These are phyloP conservation scores for Chaetomiaceae sp. DNA, from an alignment of 2,329 filamentous ascomycete species.

Conservation along the genomic window DNA sequence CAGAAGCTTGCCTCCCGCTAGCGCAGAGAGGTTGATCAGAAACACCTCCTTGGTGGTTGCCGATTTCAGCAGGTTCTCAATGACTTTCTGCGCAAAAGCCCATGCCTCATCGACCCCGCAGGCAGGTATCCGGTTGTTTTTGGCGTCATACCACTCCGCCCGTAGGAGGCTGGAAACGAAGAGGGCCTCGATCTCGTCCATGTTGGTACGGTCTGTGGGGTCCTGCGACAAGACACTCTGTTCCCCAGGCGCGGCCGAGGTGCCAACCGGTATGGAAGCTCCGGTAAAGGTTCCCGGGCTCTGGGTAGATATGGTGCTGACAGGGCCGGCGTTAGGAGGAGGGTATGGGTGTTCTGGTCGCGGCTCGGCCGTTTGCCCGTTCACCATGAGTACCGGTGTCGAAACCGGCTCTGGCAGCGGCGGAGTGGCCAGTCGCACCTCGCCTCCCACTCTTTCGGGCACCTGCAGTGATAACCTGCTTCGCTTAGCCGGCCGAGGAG, in stretches of 20 bases:
- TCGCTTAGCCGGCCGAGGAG: constrained; percentile 32
- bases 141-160: constrained; percentile 47
- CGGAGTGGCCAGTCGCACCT: constrained; percentile 32
- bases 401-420: constrained; percentile 15
- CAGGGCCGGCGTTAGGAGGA: not conserved
- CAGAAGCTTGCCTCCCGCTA: constrained; percentile 50
- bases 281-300: not conserved
- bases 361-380: constrained; percentile 25
- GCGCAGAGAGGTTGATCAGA: constrained; percentile 53
- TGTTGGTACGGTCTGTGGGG: constrained; percentile 47
- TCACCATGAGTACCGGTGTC: constrained; percentile 29
- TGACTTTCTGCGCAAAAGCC: constrained; percentile 49
- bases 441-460: constrained; percentile 36
- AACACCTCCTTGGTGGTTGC: constrained; percentile 51
- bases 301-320: not conserved
- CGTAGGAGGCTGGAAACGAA: constrained; percentile 48
- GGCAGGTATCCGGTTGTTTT: constrained; percentile 39
- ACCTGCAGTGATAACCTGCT: constrained; percentile 58
- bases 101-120: constrained; percentile 49
- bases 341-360: not conserved
- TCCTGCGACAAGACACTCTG: constrained; percentile 27
- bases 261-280: not conserved
- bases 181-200: constrained; percentile 52
- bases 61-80: constrained; percentile 48
- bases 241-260: not conserved